A percentile compares a stretch with the other conserved stretches of the same genome.
Conservation (phyloP, 441 rosid species). For the Metrosideros polymorpha region DNA sequence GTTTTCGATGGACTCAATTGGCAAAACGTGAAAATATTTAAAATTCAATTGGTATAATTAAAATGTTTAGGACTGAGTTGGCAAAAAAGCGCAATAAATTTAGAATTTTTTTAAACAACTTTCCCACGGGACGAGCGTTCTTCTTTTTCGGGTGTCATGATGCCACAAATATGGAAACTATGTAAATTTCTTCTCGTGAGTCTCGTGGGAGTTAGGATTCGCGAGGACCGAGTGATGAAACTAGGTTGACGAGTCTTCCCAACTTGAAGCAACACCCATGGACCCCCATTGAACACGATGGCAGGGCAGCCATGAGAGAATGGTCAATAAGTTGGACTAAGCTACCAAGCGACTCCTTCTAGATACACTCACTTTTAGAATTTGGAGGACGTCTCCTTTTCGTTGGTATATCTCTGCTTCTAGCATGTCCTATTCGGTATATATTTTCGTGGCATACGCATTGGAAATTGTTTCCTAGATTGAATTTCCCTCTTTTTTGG, state of each 20-base stretch:
- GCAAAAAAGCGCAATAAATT: too few species aligned
- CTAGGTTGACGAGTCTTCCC: not conserved
- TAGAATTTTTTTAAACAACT: too few species aligned
- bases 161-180: not conserved
- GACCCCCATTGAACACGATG: not conserved
- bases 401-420: too few species aligned
- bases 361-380: not conserved
- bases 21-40: too few species aligned
- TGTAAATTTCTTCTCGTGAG: not conserved
- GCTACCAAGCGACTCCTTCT: not conserved
- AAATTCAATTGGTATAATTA: too few species aligned
- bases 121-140: not conserved
- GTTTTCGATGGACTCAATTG: too few species aligned
- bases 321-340: not conserved
- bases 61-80: too few species aligned
- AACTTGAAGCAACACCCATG: not conserved
- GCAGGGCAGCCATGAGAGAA: not conserved
- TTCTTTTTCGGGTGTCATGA: not conserved
- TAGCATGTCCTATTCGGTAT: too few species aligned
- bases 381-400: not conserved
- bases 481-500: too few species aligned
- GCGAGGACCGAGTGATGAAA: not conserved
- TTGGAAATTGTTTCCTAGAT: too few species aligned
- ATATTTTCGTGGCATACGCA: too few species aligned
- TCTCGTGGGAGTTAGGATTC: not conserved